phyloP scores from a whole-genome alignment of 805 yeast genomes.

The Phaffomyces thermotolerans region DNA sequence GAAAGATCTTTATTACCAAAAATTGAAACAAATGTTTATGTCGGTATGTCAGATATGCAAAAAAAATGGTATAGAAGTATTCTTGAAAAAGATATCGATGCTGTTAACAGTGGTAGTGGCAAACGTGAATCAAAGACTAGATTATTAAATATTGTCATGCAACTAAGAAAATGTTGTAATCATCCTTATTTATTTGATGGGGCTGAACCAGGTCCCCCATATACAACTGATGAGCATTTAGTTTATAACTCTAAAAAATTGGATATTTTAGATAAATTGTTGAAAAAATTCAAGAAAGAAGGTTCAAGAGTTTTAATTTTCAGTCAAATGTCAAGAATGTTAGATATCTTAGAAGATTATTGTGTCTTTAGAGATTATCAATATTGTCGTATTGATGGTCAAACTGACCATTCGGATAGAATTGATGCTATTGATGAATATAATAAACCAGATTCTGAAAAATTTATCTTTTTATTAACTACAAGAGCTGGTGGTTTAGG shows the following conservation, averaged over 20 bases:
- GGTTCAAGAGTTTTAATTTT: slow-evolving; percentile 76
- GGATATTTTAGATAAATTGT: slow-evolving; percentile 59
- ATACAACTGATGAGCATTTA: slow-evolving; percentile 77
- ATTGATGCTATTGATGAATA: slow-evolving; percentile 71
- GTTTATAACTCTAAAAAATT: slow-evolving; percentile 67
- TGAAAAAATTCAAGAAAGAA: slow-evolving; percentile 53
- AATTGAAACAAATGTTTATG: slow-evolving; percentile 64
- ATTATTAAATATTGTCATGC: slow-evolving; percentile 75
- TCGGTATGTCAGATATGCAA: slow-evolving; percentile 76
- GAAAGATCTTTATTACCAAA: slow-evolving; percentile 73
- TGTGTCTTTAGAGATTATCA: slow-evolving; percentile 60
- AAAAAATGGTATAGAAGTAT: slow-evolving; percentile 69
- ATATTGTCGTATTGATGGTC: slow-evolving; percentile 79
- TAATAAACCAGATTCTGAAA: slow-evolving; percentile 64
- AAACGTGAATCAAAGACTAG: slow-evolving; percentile 71
- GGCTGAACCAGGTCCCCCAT: slow-evolving; percentile 88
- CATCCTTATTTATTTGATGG: slow-evolving; percentile 84
- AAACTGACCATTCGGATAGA: slow-evolving; percentile 73
- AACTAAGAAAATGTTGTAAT: slow-evolving; percentile 75
- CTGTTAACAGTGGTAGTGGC: slow-evolving; percentile 76
- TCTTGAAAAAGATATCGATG: slow-evolving; percentile 74
- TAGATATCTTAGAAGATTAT: slow-evolving; percentile 77
- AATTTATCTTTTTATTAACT: slow-evolving; percentile 68
- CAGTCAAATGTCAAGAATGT: slow-evolving; percentile 77
- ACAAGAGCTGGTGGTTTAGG: slow-evolving; percentile 91